phyloP scores from a whole-genome alignment of 177 flowering plant species.

The Vitis hybrid region DNA sequence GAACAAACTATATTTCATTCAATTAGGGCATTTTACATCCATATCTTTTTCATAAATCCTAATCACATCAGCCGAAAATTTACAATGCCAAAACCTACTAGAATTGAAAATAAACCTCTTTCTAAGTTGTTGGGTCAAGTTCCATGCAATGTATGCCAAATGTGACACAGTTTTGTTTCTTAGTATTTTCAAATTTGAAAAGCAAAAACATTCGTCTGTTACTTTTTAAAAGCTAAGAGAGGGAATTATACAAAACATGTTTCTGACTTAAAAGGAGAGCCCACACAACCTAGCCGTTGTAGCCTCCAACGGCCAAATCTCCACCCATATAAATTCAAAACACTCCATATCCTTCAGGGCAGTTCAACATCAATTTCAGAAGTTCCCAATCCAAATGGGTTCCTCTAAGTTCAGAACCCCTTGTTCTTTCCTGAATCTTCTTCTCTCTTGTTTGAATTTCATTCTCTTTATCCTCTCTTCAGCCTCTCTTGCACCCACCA shows the following conservation, averaged over 20 bases:
- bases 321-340: slow-evolving; percentile 27
- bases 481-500: slow-evolving; percentile 55
- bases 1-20: too few relatives aligned
- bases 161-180: too few relatives aligned
- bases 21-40: too few relatives aligned
- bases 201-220: too few relatives aligned
- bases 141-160: too few relatives aligned
- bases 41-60: too few relatives aligned
- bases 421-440: slow-evolving; percentile 57
- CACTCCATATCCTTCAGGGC: neutral
- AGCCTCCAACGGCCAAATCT: slow-evolving; percentile 30
- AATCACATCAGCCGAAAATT: too few relatives aligned
- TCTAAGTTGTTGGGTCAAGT: too few relatives aligned
- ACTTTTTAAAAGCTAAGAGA: slow-evolving; percentile 3
- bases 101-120: too few relatives aligned
- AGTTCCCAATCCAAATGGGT: slow-evolving; percentile 41
- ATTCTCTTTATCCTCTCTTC: slow-evolving; percentile 64
- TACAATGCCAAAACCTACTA: too few relatives aligned
- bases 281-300: slow-evolving; percentile 32
- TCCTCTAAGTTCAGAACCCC: slow-evolving; percentile 61
- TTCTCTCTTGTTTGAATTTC: slow-evolving; percentile 66
- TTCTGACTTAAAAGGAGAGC: neutral
- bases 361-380: neutral
- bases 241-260: slow-evolving; percentile 13
- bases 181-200: too few relatives aligned